A percentile compares a stretch with the other conserved stretches of the same genome.
These are phyloP conservation scores for Wickerhamomyces hampshirensis DNA, from an alignment of 805 yeast genomes.

Conservation along the genomic window DNA sequence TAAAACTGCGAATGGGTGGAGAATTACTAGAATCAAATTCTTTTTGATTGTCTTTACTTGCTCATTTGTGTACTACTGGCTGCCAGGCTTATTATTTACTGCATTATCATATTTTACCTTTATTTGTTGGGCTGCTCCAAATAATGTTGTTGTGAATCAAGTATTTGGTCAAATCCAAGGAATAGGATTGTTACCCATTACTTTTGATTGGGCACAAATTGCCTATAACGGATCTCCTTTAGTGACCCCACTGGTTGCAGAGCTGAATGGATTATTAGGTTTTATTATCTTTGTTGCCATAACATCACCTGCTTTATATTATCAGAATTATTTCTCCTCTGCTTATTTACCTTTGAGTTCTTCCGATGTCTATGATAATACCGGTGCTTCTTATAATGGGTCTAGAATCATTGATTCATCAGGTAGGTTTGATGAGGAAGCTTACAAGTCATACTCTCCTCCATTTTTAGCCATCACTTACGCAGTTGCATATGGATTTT, in stretches of 20 bases:
- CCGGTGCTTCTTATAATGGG: constrained; percentile 46
- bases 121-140: constrained; percentile 45
- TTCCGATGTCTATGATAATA: constrained; percentile 47
- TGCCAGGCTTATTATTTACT: constrained; percentile 47
- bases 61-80: constrained; percentile 54
- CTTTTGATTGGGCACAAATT: constrained; percentile 67
- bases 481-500: constrained; percentile 55
- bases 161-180: constrained; percentile 56
- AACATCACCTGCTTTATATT: constrained; percentile 45
- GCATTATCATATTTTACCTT: constrained; percentile 44
- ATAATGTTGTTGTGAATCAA: neutral
- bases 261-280: constrained; percentile 40
- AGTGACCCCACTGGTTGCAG: constrained; percentile 52
- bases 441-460: constrained; percentile 58
- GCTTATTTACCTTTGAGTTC: constrained; percentile 54
- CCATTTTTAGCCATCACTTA: constrained; percentile 35
- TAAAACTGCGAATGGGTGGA: constrained; percentile 48
- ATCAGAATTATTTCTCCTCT: constrained; percentile 53
- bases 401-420: constrained; percentile 40
- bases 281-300: constrained; percentile 43
- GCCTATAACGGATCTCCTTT: constrained; percentile 57
- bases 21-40: constrained; percentile 42
- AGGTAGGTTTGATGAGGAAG: constrained; percentile 38
- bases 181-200: constrained; percentile 58
- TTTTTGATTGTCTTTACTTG: constrained; percentile 38